Percentiles rank a stretch among this genome's conserved stretches.
Evolutionary conservation across 179 eudicot genomes (phyloP).

Genomic region (Beta corolliflora): DNA sequence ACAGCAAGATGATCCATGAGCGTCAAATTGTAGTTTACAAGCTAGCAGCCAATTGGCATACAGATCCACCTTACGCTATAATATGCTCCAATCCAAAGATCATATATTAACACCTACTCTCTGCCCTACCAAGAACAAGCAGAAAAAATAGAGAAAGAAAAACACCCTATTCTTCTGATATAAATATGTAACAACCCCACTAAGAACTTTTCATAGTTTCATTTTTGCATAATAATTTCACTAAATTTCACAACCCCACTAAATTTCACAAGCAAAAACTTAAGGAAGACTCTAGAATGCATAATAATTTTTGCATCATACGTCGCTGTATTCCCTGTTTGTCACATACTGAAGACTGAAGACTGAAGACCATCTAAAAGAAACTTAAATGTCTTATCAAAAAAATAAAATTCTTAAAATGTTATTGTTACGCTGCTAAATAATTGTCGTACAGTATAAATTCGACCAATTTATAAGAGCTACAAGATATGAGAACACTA

Average conservation of each 20-base stretch:
- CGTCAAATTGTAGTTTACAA: not conserved
- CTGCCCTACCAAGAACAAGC: not conserved
- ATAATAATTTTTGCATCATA: no score
- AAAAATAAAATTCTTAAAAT: not conserved
- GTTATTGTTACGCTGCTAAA: not conserved
- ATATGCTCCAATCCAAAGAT: not conserved
- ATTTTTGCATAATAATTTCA: no score
- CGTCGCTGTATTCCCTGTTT: no score
- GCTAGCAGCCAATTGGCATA: not conserved
- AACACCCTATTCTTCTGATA: not conserved
- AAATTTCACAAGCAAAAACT: no score
- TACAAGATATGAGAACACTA: no score
- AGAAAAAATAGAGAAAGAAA: not conserved
- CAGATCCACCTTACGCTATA: not conserved
- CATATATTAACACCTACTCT: not conserved
- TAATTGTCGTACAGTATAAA: not conserved
- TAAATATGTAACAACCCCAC: slow-evolving; percentile 2
- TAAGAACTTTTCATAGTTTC: not conserved
- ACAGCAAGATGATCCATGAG: not conserved
- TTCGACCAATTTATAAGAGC: not conserved
- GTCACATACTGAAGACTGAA: no score
- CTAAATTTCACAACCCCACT: no score
- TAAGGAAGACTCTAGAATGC: not conserved
- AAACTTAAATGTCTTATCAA: not conserved
- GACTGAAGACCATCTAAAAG: not conserved